phyloP scores from a whole-genome alignment of 768 basidiomycete species.

The Xerocomellus intermedius region DNA sequence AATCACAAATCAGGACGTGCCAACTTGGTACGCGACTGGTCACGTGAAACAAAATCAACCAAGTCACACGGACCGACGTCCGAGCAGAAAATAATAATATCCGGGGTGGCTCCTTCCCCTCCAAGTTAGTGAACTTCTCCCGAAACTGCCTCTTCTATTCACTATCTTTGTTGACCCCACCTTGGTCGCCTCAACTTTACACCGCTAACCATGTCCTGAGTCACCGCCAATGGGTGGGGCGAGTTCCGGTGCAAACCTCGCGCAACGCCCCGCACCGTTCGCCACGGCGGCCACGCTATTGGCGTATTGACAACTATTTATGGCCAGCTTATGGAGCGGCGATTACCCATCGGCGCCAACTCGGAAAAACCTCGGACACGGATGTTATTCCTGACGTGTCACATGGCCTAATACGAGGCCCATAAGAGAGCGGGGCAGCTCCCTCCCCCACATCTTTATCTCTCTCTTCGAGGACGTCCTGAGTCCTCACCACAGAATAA shows the following conservation, averaged over 20 bases:
- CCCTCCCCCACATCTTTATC: background rate
- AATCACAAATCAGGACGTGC: background rate
- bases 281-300: background rate
- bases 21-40: conserved; percentile 6
- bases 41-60: conserved; percentile 30
- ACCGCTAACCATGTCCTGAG: no score
- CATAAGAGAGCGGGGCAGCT: conserved; percentile 3
- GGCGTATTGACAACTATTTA: background rate
- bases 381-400: conserved; percentile 4
- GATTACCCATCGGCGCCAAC: background rate
- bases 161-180: no score
- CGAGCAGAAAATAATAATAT: no score
- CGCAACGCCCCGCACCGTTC: background rate
- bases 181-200: no score
- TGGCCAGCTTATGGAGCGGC: background rate
- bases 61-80: no score
- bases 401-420: conserved; percentile 15
- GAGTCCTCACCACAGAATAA: background rate
- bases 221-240: background rate
- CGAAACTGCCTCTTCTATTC: no score
- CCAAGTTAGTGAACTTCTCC: no score
- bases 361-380: conserved; percentile 14
- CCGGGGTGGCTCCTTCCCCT: no score
- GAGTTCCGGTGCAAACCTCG: background rate
- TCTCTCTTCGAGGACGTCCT: conserved; percentile 6